These are phyloP conservation scores for Cryptococcus sp. DNA, from an alignment of 1,284 basidiomycete genomes.

Conservation along the genomic window DNA sequence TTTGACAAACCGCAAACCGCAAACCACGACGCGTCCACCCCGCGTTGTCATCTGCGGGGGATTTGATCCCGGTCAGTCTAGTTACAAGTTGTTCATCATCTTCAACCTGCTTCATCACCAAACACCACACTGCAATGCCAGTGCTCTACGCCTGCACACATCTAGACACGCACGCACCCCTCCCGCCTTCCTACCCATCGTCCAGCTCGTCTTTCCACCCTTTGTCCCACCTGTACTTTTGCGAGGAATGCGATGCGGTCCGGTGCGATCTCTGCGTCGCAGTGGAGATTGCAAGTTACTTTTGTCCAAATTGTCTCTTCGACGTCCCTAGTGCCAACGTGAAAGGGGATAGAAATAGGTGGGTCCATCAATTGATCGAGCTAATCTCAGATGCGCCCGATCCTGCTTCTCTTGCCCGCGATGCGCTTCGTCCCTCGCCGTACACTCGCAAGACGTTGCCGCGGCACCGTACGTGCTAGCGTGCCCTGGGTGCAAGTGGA, in stretches of 20 bases:
- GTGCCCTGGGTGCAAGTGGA: slow-evolving; percentile 93
- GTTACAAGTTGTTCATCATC: too few species aligned
- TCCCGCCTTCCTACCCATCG: slow-evolving; percentile 69
- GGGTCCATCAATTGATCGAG: slow-evolving; percentile 14
- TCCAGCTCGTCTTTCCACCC: slow-evolving; percentile 79
- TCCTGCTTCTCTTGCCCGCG: slow-evolving; percentile 97
- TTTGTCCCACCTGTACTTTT: slow-evolving; percentile 87
- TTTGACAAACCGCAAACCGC: too few species aligned
- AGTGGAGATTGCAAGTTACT: slow-evolving; percentile 92
- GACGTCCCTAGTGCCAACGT: slow-evolving; percentile 97
- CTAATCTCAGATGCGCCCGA: slow-evolving; percentile 76
- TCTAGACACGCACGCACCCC: slow-evolving; percentile 50
- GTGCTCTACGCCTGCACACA: slow-evolving; percentile 54
- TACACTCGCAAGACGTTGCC: too few species aligned
- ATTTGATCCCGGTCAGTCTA: too few species aligned
- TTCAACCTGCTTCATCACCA: too few species aligned
- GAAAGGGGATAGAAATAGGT: slow-evolving; percentile 92
- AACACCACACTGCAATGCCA: slow-evolving; percentile 19
- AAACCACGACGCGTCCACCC: too few species aligned
- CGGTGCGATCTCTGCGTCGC: slow-evolving; percentile 89
- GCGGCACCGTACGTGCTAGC: slow-evolving; percentile 87
- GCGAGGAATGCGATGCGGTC: slow-evolving; percentile 95
- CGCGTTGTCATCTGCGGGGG: too few species aligned
- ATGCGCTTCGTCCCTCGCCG: slow-evolving; percentile 82
- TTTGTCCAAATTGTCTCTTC: slow-evolving; percentile 98